Percentiles rank a stretch among this genome's conserved stretches.
Evolutionary conservation across 2,329 filamentous ascomycete genomes (phyloP).

Genomic region (Cordyceps pruinosa): DNA sequence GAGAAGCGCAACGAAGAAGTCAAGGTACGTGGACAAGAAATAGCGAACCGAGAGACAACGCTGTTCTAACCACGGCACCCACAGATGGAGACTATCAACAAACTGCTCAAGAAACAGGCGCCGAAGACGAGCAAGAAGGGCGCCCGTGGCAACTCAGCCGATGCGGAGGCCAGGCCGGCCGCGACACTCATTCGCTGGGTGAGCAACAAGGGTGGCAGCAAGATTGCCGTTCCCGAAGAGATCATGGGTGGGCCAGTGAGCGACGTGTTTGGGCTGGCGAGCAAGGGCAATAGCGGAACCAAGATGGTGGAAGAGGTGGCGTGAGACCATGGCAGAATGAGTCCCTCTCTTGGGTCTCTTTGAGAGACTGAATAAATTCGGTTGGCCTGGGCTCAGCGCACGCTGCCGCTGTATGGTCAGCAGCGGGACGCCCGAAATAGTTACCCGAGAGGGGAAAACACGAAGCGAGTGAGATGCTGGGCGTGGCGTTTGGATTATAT

Average conservation of each 20-base stretch:
- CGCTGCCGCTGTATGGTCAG: too few species aligned
- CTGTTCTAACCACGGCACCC: background rate
- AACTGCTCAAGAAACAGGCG: conserved; percentile 78
- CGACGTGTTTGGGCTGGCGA: conserved; percentile 39
- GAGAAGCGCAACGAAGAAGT: conserved; percentile 60
- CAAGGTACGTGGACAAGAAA: conserved; percentile 41
- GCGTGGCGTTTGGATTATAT: conserved; percentile 3
- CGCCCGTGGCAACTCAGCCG: conserved; percentile 42
- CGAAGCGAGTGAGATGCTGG: background rate
- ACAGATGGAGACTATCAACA: conserved; percentile 87
- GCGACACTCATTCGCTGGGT: conserved; percentile 64
- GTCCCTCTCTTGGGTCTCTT: background rate
- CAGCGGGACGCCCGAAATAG: background rate
- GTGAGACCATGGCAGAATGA: conserved; percentile 18
- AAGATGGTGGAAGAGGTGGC: conserved; percentile 52
- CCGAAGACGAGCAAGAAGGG: conserved; percentile 61
- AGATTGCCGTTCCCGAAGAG: conserved; percentile 59
- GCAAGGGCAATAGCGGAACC: conserved; percentile 25
- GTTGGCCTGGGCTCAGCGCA: background rate
- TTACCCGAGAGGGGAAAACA: background rate
- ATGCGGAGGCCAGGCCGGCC: conserved; percentile 43
- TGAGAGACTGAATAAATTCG: background rate
- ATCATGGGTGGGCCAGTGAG: conserved; percentile 60
- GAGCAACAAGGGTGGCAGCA: conserved; percentile 57
- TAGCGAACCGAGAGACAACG: background rate